Percentiles rank a stretch among this genome's conserved stretches.
These are phyloP conservation scores for Penicillium concentricum DNA, from an alignment of 2,329 filamentous ascomycete genomes.

Conservation along the genomic window DNA sequence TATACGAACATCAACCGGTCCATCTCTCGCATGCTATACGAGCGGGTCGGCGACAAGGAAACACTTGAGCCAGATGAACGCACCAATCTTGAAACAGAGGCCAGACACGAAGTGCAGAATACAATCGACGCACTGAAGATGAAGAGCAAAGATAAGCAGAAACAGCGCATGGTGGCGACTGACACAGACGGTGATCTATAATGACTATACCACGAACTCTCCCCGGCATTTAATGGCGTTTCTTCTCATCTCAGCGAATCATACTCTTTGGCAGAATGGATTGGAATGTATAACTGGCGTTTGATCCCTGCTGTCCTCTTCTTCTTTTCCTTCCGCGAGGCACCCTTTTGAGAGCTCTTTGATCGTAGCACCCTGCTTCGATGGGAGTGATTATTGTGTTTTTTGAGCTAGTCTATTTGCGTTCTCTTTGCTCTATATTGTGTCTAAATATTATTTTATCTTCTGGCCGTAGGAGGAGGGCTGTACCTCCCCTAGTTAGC, in stretches of 20 bases:
- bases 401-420: background rate
- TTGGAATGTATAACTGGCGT: slow-evolving; percentile 7
- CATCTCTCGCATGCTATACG: slow-evolving; percentile 85
- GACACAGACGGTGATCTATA: slow-evolving; percentile 21
- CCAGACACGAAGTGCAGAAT: slow-evolving; percentile 72
- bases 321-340: background rate
- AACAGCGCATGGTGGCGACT: slow-evolving; percentile 18
- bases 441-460: background rate
- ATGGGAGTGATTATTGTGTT: background rate
- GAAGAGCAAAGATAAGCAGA: slow-evolving; percentile 21
- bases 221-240: slow-evolving; percentile 24
- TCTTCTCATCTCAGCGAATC: slow-evolving; percentile 15
- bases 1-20: slow-evolving; percentile 90
- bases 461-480: background rate
- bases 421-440: background rate
- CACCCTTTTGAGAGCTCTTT: background rate
- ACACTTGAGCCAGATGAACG: slow-evolving; percentile 65
- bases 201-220: slow-evolving; percentile 18
- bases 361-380: background rate
- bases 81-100: slow-evolving; percentile 72
- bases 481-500: background rate
- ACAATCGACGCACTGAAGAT: slow-evolving; percentile 55
- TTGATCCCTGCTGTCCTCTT: background rate
- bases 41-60: slow-evolving; percentile 55
- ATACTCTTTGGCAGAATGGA: background rate